phyloP scores from a whole-genome alignment of 257 asterid species.

The Jaltomata sinuosa region DNA sequence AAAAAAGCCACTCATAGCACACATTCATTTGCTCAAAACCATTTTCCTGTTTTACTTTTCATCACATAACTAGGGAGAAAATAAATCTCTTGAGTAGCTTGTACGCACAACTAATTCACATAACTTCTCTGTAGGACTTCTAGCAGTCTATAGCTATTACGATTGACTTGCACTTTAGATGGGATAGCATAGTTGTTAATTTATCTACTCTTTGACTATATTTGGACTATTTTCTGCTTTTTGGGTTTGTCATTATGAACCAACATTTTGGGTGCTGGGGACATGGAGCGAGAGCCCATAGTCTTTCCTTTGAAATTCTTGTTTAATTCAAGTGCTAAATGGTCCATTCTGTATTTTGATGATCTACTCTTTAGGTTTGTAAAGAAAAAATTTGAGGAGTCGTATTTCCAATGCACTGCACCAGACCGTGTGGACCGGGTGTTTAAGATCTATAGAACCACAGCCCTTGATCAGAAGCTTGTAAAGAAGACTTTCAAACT shows the following conservation, averaged over 20 bases:
- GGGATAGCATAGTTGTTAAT: neutral
- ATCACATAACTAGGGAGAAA: neutral
- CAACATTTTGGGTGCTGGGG: neutral
- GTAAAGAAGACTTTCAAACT: conserved; percentile 99
- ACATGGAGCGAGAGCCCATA: neutral
- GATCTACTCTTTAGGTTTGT: conserved; percentile 51
- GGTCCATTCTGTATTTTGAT: neutral
- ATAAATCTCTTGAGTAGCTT: neutral
- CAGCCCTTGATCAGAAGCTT: conserved; percentile 94
- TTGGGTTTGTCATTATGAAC: neutral
- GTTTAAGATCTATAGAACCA: conserved; percentile 90
- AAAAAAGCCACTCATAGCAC: neutral
- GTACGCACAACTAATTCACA: neutral
- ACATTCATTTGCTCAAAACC: neutral
- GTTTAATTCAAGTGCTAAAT: neutral
- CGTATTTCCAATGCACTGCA: conserved; percentile 87
- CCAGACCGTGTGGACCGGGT: conserved; percentile 95
- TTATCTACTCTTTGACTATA: neutral
- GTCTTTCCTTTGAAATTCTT: neutral
- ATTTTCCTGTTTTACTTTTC: neutral
- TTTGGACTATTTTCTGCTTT: neutral
- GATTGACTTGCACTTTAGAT: neutral
- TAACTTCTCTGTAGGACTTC: neutral
- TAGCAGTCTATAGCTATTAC: neutral
- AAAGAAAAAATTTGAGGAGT: conserved; percentile 94